Evolutionary conservation across 805 yeast genomes (phyloP).

Genomic region (Candida pseudofarinosa): DNA sequence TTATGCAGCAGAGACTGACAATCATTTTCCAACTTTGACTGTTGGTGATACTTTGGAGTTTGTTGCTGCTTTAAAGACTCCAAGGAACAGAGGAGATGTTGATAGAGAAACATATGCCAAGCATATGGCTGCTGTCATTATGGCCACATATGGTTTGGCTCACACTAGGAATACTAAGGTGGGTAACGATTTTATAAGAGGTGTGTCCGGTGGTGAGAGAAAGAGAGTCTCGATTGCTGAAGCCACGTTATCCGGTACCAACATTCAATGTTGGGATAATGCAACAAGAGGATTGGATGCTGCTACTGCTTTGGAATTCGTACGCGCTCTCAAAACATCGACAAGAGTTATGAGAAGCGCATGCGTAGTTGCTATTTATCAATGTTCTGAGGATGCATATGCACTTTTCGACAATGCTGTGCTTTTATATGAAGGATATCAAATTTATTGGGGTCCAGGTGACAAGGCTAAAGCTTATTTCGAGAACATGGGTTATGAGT

Average conservation of each 20-base stretch:
- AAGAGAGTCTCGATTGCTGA: conserved; percentile 71
- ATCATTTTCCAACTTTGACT: conserved; percentile 73
- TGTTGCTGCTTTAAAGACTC: conserved; percentile 68
- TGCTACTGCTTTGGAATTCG: conserved; percentile 29
- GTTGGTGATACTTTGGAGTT: conserved; percentile 70
- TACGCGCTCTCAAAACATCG: conserved; percentile 24
- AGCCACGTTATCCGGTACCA: conserved; percentile 48
- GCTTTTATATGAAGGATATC: conserved; percentile 33
- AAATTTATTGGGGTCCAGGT: conserved; percentile 63
- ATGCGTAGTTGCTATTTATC: conserved; percentile 55
- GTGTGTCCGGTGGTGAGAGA: conserved; percentile 73
- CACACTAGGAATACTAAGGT: conserved; percentile 28
- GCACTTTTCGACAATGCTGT: conserved; percentile 30
- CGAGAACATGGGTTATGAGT: conserved; percentile 58
- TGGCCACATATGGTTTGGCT: conserved; percentile 28
- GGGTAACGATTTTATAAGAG: conserved; percentile 44
- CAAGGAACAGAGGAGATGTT: conserved; percentile 46
- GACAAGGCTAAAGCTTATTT: conserved; percentile 53
- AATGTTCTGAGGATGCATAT: conserved; percentile 27
- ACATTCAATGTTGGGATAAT: conserved; percentile 30
- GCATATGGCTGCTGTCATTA: conserved; percentile 21
- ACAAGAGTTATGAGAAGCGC: conserved; percentile 50
- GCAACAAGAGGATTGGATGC: conserved; percentile 33
- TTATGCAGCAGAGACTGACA: conserved; percentile 61
- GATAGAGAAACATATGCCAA: conserved; percentile 45